phyloP scores from a whole-genome alignment of 106 monocot genomes.

The Gastrodia elata region DNA sequence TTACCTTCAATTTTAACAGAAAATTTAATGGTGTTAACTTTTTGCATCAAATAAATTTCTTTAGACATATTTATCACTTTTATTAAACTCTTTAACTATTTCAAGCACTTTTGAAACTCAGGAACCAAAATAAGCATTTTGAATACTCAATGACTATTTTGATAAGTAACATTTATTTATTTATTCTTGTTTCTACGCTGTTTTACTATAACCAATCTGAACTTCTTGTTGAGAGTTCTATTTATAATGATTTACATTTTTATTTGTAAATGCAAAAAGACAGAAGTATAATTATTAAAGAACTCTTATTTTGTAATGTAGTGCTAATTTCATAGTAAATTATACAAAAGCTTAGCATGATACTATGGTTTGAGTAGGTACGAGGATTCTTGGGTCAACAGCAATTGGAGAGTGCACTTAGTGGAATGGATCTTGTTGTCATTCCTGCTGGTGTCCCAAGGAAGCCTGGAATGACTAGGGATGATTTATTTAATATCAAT shows the following conservation, averaged over 20 bases:
- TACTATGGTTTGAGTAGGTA: slow-evolving; percentile 31
- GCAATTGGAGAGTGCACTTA: slow-evolving; percentile 75
- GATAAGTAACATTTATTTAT: neutral
- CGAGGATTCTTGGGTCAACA: slow-evolving; percentile 83
- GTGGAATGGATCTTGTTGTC: slow-evolving; percentile 93
- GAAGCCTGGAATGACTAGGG: slow-evolving; percentile 98
- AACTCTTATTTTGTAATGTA: neutral
- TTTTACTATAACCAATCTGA: neutral
- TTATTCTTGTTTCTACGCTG: neutral
- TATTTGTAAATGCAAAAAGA: neutral
- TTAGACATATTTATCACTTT: no score
- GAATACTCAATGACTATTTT: no score
- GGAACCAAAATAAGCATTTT: no score
- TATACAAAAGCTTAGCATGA: neutral
- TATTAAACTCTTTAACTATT: no score
- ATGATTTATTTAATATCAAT: slow-evolving; percentile 95
- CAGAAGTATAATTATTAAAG: neutral
- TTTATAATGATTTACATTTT: neutral
- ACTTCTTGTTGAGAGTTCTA: neutral
- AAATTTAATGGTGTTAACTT: no score
- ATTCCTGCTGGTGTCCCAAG: slow-evolving; percentile 95
- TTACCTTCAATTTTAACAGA: no score
- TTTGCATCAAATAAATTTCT: no score
- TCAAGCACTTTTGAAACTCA: no score
- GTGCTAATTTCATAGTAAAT: neutral